Conservation (phyloP, 2,329 filamentous ascomycete species). For the Calonectria naviculata region DNA sequence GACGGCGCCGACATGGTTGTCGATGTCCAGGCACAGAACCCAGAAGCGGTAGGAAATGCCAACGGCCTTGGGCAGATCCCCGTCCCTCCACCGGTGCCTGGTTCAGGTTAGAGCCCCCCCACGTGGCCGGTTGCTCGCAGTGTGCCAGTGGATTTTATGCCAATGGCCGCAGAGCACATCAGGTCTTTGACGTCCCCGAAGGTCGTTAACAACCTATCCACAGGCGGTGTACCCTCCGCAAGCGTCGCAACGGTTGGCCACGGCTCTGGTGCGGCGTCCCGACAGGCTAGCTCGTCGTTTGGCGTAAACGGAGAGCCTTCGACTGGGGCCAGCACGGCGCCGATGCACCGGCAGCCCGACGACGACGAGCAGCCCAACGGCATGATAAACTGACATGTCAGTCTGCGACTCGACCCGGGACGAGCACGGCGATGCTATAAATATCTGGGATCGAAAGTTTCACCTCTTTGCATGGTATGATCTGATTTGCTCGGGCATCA, state of each 20-base stretch:
- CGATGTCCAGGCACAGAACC: conserved; percentile 44
- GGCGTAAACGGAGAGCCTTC: conserved; percentile 37
- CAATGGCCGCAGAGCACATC: conserved; percentile 29
- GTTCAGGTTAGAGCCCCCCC: conserved; percentile 37
- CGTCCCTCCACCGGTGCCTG: conserved; percentile 42
- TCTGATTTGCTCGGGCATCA: conserved; percentile 4
- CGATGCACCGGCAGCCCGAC: conserved; percentile 44
- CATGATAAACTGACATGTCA: conserved; percentile 32
- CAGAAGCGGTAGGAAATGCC: conserved; percentile 28
- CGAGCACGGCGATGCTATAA: conserved; percentile 20
- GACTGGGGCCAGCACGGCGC: conserved; percentile 50
- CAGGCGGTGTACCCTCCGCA: conserved; percentile 36
- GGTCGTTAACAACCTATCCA: conserved; percentile 43
- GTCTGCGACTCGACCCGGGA: conserved; percentile 24
- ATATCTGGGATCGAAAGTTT: conserved; percentile 26
- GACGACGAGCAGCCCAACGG: conserved; percentile 31
- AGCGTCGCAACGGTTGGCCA: conserved; percentile 44
- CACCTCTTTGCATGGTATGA: conserved; percentile 33
- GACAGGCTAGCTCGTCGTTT: conserved; percentile 31
- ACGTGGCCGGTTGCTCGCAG: conserved; percentile 27
- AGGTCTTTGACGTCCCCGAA: conserved; percentile 38
- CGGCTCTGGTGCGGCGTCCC: conserved; percentile 23
- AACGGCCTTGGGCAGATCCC: conserved; percentile 37
- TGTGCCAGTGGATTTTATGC: conserved; percentile 27
- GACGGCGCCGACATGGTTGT: conserved; percentile 53